Evolutionary conservation across 495 filamentous ascomycete genomes (phyloP).

Genomic region (Penicillium canescens): DNA sequence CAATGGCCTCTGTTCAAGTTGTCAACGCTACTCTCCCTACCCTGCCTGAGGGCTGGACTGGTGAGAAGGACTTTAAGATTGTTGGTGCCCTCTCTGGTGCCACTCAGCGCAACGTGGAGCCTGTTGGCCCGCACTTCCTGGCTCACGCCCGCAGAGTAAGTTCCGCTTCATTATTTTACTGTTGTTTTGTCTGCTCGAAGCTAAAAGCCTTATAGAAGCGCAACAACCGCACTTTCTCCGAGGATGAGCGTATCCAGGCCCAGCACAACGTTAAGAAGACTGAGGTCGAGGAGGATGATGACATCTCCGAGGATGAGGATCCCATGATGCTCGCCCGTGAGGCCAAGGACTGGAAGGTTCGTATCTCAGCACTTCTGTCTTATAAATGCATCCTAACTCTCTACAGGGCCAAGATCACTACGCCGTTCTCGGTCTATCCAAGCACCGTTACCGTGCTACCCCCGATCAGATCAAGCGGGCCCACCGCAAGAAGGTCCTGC

Average conservation of each 20-base stretch:
- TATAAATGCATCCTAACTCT: conserved; percentile 14
- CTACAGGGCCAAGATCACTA: conserved; percentile 92
- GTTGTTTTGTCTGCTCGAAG: neutral
- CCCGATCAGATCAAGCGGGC: conserved; percentile 98
- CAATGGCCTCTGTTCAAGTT: conserved; percentile 49
- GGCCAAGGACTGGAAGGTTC: conserved; percentile 99
- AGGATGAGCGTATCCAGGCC: conserved; percentile 96
- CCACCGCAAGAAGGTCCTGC: conserved; percentile 98
- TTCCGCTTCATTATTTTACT: conserved; percentile 4
- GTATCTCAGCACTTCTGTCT: conserved; percentile 7
- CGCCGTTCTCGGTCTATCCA: conserved; percentile 88
- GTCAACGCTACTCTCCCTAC: conserved; percentile 65
- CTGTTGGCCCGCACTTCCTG: conserved; percentile 95
- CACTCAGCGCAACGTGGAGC: conserved; percentile 83
- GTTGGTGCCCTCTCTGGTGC: conserved; percentile 67
- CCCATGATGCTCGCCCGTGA: conserved; percentile 86
- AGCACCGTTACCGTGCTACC: conserved; percentile 87
- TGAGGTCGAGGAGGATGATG: conserved; percentile 84
- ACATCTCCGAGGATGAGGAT: conserved; percentile 92
- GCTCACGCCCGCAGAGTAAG: conserved; percentile 89
- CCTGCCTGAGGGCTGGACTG: conserved; percentile 79
- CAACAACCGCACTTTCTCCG: conserved; percentile 96
- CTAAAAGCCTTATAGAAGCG: conserved; percentile 60
- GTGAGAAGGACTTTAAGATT: conserved; percentile 88
- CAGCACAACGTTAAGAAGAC: conserved; percentile 93